A percentile compares a stretch with the other conserved stretches of the same genome.
phyloP scores from a whole-genome alignment of 305 asterid species.

The Fraxinus dipetala region DNA sequence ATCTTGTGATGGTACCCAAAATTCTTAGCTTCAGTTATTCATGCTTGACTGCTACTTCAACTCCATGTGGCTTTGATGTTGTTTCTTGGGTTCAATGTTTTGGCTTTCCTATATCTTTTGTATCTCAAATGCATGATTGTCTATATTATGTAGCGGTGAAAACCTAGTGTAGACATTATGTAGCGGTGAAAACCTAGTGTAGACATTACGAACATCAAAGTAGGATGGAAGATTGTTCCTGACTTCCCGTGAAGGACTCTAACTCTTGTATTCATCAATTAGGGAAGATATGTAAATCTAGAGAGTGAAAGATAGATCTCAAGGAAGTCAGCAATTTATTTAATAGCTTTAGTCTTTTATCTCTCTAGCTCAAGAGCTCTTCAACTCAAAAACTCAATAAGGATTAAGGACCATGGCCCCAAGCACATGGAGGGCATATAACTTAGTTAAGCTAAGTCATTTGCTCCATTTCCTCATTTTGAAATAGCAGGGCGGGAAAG shows the following conservation, averaged over 20 bases:
- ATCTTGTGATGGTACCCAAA: background rate
- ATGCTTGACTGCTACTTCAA: background rate
- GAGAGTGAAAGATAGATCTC: background rate
- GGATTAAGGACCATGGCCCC: background rate
- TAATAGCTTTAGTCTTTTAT: background rate
- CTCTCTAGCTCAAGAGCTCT: background rate
- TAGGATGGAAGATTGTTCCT: background rate
- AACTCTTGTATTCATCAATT: background rate
- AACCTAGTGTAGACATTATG: background rate
- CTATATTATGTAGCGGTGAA: background rate
- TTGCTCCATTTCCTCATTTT: background rate
- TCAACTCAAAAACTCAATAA: background rate
- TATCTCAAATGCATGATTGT: conserved; percentile 1
- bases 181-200: background rate
- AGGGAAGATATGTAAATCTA: background rate
- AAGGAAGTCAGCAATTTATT: background rate
- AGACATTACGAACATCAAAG: background rate
- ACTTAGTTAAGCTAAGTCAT: background rate
- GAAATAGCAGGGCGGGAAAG: background rate
- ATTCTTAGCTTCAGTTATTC: background rate
- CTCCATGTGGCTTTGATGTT: conserved; percentile 8
- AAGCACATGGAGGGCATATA: background rate
- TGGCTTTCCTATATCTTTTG: background rate
- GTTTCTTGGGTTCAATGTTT: conserved; percentile 3
- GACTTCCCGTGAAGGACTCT: background rate